Base-by-base conservation (phyloP, 225 moss, liverwort and hornwort species). In the Polytrichum commune region DNA sequence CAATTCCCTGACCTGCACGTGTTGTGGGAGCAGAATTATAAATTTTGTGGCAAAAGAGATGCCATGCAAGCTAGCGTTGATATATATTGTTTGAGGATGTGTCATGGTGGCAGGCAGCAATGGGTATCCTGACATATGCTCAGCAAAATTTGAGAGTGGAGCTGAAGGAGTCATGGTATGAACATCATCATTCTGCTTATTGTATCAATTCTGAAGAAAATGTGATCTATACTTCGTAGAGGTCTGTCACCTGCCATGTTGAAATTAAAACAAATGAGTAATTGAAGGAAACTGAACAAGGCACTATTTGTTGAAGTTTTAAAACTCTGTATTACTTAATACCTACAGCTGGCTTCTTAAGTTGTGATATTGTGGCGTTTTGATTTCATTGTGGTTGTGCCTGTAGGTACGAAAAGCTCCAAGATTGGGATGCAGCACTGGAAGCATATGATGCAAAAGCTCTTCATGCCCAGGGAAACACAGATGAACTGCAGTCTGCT, bases 381-480 rank as follows among this genome's bases (percentile, higher is more conserved):
- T 27, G 10, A 58, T 58, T 23, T 20, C 5, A 46, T 29, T 71
- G 20, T 73, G 67, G 77, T 35, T 78, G 68, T 68, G 25, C 16
- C 33, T 76, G 63, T 65, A 97, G 97, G 97, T 95, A 98, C 83
- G 98, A 98, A 70, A 98, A 98, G 74, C 88, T 98, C 69, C 98
- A 98, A 75, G 67, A 91, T 53, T 95, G 95, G 93, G 98, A 98
- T 69, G 82, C 78, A 71, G 98, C 95, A 55, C 90, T 98, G 38
- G 76, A 67, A 9, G 95, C 98, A 5, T 98, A 98, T 63, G 76
- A 84, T 74, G 56, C 63, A 54, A 93, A 93, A 80, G 82, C 89
- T 67, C 33, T 25, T 35, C 85, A 87, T 72, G 73, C 80, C 25
- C 78, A 76, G 53, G 74, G 79, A 72, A 87, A 69, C 38, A 67